Evolutionary conservation across 768 basidiomycete genomes (phyloP).

Genomic region (Kockovaella imperatae): DNA sequence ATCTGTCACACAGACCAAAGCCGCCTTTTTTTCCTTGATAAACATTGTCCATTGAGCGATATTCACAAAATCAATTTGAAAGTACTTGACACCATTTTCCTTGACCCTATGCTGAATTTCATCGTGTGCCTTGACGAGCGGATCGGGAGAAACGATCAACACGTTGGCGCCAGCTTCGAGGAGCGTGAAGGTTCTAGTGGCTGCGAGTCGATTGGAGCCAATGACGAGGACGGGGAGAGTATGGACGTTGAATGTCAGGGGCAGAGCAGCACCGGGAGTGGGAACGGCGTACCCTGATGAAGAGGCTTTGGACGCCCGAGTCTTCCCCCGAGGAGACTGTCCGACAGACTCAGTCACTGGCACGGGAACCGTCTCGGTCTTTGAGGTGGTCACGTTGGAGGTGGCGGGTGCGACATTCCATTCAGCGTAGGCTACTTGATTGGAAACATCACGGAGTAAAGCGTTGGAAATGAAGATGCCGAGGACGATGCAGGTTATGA

Average conservation of each 20-base stretch:
- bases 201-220: slow-evolving; percentile 71
- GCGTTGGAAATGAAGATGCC: slow-evolving; percentile 57
- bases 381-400: background rate
- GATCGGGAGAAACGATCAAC: slow-evolving; percentile 53
- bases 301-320: background rate
- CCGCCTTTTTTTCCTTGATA: slow-evolving; percentile 46
- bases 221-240: slow-evolving; percentile 56
- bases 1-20: slow-evolving; percentile 72
- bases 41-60: slow-evolving; percentile 50
- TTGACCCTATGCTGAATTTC: slow-evolving; percentile 62
- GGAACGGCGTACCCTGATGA: slow-evolving; percentile 2
- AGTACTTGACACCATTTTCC: slow-evolving; percentile 53
- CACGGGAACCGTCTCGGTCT: background rate
- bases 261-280: slow-evolving; percentile 25
- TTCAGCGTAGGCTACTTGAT: slow-evolving; percentile 27
- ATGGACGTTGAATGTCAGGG: slow-evolving; percentile 38
- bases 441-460: slow-evolving; percentile 25
- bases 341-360: background rate
- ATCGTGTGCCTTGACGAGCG: slow-evolving; percentile 53
- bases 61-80: slow-evolving; percentile 28
- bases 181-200: slow-evolving; percentile 70
- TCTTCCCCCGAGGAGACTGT: background rate
- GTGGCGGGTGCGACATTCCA: slow-evolving; percentile 1
- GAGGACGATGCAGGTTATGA: slow-evolving; percentile 55
- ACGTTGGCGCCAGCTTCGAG: slow-evolving; percentile 73